Evolutionary conservation across 2,329 filamentous ascomycete species (phyloP).

Genomic region (Microascus cirrosus): DNA sequence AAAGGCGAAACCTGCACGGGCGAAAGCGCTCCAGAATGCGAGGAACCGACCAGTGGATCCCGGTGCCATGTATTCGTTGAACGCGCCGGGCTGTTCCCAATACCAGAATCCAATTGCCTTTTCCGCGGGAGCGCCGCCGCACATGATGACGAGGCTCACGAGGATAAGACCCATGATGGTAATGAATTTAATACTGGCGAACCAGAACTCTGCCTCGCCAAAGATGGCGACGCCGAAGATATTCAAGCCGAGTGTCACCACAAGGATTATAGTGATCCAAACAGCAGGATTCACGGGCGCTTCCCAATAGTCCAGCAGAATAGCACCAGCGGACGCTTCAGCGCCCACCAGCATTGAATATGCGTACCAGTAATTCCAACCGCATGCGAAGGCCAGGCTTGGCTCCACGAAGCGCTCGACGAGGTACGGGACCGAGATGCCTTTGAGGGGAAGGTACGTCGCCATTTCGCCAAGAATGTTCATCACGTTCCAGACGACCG

Average conservation of each 20-base stretch:
- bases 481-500: slow-evolving; percentile 42
- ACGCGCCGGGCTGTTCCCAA: slow-evolving; percentile 28
- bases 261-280: slow-evolving; percentile 47
- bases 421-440: slow-evolving; percentile 46
- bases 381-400: slow-evolving; percentile 43
- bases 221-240: slow-evolving; percentile 45
- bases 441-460: slow-evolving; percentile 41
- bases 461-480: slow-evolving; percentile 44
- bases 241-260: slow-evolving; percentile 43
- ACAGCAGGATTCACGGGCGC: slow-evolving; percentile 37
- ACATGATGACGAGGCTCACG: slow-evolving; percentile 42
- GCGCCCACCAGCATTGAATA: slow-evolving; percentile 47
- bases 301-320: slow-evolving; percentile 52
- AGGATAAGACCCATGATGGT: slow-evolving; percentile 47
- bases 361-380: slow-evolving; percentile 54
- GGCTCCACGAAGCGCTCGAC: slow-evolving; percentile 43
- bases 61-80: slow-evolving; percentile 31
- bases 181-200: slow-evolving; percentile 48
- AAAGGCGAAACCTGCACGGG: slow-evolving; percentile 50
- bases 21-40: slow-evolving; percentile 45
- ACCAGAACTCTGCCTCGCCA: slow-evolving; percentile 52
- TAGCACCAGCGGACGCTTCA: slow-evolving; percentile 44
- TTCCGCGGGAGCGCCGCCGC: slow-evolving; percentile 40
- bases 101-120: slow-evolving; percentile 28
- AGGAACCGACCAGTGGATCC: slow-evolving; percentile 43